These are phyloP conservation scores for Grammothele lineata DNA, from an alignment of 768 basidiomycete genomes.

Conservation along the genomic window DNA sequence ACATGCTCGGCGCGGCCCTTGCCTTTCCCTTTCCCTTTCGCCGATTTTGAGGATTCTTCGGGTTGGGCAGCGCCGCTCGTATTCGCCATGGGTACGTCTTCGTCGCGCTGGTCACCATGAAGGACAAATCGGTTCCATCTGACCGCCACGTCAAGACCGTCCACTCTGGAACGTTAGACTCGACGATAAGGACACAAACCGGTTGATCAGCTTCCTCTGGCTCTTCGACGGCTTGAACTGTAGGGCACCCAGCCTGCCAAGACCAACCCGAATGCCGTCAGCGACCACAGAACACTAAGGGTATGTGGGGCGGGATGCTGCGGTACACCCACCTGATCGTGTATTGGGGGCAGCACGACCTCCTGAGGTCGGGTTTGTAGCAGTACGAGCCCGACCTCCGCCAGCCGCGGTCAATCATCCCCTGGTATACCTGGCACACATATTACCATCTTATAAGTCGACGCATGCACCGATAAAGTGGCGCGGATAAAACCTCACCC, in stretches of 20 bases:
- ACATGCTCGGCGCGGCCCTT: conserved; percentile 3
- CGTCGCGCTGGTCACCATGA: conserved; percentile 21
- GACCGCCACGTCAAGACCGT: background rate
- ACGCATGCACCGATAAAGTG: too few species aligned
- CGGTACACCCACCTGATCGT: conserved; percentile 73
- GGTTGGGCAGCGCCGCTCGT: too few species aligned
- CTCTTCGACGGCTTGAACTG: conserved; percentile 67
- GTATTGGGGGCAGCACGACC: conserved; percentile 91
- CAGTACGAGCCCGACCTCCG: conserved; percentile 78
- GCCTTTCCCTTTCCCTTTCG: conserved; percentile 3
- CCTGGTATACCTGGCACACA: conserved; percentile 69
- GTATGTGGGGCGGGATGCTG: too few species aligned
- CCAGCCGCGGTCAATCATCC: conserved; percentile 85
- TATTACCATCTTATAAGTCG: too few species aligned
- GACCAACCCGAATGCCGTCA: background rate
- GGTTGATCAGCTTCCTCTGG: conserved; percentile 70
- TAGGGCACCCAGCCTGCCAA: conserved; percentile 58
- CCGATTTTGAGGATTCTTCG: too few species aligned
- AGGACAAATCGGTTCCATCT: conserved; percentile 76
- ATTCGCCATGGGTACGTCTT: conserved; percentile 25
- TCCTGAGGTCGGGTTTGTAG: conserved; percentile 81
- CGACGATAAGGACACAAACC: conserved; percentile 36
- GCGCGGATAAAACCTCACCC: conserved; percentile 30
- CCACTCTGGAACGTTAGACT: background rate
- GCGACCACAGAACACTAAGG: too few species aligned